Conservation (phyloP, 2,329 filamentous ascomycete genomes). For the Ophiocordyceps camponoti-saundersi region DNA sequence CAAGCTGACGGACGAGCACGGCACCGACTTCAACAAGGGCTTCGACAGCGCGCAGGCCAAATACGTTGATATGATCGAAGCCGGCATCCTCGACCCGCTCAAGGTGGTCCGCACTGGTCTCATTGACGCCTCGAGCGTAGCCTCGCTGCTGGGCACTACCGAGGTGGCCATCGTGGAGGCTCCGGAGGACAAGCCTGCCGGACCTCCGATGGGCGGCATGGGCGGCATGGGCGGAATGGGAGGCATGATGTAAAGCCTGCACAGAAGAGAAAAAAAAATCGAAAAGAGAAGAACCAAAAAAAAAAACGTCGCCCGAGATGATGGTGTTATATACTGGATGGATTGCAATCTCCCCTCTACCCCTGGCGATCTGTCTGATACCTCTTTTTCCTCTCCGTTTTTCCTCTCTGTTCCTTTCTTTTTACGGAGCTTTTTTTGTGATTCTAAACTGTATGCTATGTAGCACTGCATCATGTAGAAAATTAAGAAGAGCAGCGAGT, state of each 20-base stretch:
- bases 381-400: constrained; percentile 5
- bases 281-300: constrained; percentile 1
- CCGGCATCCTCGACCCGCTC: constrained; percentile 96
- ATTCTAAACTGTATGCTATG: constrained; percentile 14
- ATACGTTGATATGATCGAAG: constrained; percentile 95
- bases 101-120: constrained; percentile 98
- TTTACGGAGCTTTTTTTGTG: constrained; percentile 11
- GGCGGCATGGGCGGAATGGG: constrained; percentile 51
- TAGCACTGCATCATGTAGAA: constrained; percentile 16
- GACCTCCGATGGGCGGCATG: constrained; percentile 45
- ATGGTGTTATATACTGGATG: constrained; percentile 16
- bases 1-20: constrained; percentile 93
- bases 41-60: constrained; percentile 94
- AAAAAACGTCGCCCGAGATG: not conserved
- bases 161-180: constrained; percentile 97
- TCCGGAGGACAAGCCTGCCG: constrained; percentile 70
- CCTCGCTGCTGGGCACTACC: constrained; percentile 90
- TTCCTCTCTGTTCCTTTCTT: constrained; percentile 8
- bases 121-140: constrained; percentile 87
- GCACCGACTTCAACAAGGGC: constrained; percentile 88
- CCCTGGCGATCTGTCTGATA: constrained; percentile 9
- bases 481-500: constrained; percentile 6
- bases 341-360: constrained; percentile 18
- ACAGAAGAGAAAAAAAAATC: constrained; percentile 14
- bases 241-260: constrained; percentile 41